Conservation (phyloP, 2,329 filamentous ascomycete species). For the Falciphora oryzae region DNA sequence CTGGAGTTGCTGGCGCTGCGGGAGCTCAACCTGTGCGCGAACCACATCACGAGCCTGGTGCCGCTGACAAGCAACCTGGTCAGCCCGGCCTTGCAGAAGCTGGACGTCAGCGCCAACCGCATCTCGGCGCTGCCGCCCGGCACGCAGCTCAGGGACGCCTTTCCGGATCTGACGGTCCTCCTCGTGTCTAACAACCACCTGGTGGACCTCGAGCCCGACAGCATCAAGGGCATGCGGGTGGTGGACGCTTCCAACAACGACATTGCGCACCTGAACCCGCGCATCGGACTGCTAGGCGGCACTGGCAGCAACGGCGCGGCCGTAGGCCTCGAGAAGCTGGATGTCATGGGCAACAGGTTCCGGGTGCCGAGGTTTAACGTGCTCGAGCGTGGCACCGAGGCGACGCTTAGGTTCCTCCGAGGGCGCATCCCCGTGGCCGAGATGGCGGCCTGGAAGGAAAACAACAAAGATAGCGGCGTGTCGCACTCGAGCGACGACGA, state of each 20-base stretch:
- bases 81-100: conserved; percentile 68
- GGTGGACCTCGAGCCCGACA: conserved; percentile 63
- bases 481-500: background rate
- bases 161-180: conserved; percentile 65
- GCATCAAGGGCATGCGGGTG: conserved; percentile 66
- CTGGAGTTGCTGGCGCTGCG: conserved; percentile 68
- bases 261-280: conserved; percentile 73
- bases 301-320: conserved; percentile 69
- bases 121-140: conserved; percentile 59
- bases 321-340: conserved; percentile 56
- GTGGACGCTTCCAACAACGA: conserved; percentile 83
- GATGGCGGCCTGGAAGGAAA: conserved; percentile 49
- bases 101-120: conserved; percentile 82
- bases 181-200: conserved; percentile 77
- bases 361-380: conserved; percentile 80
- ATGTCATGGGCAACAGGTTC: conserved; percentile 82
- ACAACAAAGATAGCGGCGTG: background rate
- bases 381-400: conserved; percentile 81
- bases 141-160: conserved; percentile 51
- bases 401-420: conserved; percentile 73
- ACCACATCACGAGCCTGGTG: conserved; percentile 65
- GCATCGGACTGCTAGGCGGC: conserved; percentile 68
- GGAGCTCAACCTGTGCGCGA: conserved; percentile 70
- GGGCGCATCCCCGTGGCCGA: conserved; percentile 64
- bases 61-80: conserved; percentile 60